These are phyloP conservation scores for Chlamydomonas reinhardtii DNA, from an alignment of 163 green algal species.

Conservation along the genomic window DNA sequence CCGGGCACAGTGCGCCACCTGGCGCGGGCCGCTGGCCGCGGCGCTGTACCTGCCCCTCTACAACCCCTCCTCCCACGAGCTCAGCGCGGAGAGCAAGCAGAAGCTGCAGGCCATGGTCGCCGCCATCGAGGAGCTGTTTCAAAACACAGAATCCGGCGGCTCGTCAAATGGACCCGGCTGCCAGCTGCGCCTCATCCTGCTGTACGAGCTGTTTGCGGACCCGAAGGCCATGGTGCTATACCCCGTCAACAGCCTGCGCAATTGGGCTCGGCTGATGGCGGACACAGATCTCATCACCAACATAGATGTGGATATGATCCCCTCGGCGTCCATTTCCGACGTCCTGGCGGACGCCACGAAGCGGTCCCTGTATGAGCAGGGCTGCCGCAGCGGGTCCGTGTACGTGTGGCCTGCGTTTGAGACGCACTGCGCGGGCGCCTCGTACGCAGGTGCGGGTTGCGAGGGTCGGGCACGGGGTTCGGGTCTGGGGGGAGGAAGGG, in stretches of 20 bases:
- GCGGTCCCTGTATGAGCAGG: neutral
- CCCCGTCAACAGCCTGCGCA: slow-evolving; percentile 65
- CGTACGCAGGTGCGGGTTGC: slow-evolving; percentile 11
- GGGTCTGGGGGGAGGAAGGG: no score
- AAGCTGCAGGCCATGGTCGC: slow-evolving; percentile 27
- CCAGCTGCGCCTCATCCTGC: slow-evolving; percentile 61
- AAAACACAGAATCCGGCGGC: neutral
- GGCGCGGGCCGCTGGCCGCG: slow-evolving; percentile 53
- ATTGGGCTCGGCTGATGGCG: slow-evolving; percentile 56
- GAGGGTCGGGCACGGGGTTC: no score
- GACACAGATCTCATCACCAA: slow-evolving; percentile 66
- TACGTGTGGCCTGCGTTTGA: slow-evolving; percentile 62
- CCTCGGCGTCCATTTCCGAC: slow-evolving; percentile 40
- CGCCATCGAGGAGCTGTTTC: slow-evolving; percentile 24
- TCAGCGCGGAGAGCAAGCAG: neutral
- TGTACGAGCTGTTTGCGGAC: slow-evolving; percentile 61
- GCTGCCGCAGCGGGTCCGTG: neutral
- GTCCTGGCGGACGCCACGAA: neutral
- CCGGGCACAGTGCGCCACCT: slow-evolving; percentile 51
- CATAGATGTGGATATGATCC: slow-evolving; percentile 73
- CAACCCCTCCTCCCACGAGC: slow-evolving; percentile 8
- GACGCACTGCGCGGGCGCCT: slow-evolving; percentile 37
- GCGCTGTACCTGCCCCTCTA: slow-evolving; percentile 51
- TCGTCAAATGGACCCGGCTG: slow-evolving; percentile 5
- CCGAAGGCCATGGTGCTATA: slow-evolving; percentile 47